Conservation (phyloP, 2,329 filamentous ascomycete genomes). For the Penicillium sp. region DNA sequence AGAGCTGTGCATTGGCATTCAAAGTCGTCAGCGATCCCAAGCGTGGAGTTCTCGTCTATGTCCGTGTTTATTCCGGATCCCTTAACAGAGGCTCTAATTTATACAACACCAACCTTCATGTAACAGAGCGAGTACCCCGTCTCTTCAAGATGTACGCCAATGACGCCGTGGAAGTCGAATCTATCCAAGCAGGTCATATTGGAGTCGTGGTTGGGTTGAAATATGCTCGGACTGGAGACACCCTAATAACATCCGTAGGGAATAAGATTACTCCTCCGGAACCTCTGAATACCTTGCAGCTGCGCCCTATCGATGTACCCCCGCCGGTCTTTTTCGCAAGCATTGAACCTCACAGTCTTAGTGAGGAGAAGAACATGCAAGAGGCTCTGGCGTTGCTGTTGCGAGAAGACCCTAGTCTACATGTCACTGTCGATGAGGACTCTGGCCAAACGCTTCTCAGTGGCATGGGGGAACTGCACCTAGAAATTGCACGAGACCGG, state of each 20-base stretch:
- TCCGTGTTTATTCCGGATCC: conserved; percentile 83
- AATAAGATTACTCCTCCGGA: conserved; percentile 63
- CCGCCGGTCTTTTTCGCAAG: conserved; percentile 96
- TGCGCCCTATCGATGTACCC: conserved; percentile 83
- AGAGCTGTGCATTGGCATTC: conserved; percentile 70
- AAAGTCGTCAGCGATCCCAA: conserved; percentile 89
- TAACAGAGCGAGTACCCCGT: conserved; percentile 74
- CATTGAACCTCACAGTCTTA: conserved; percentile 73
- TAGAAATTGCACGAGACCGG: conserved; percentile 87
- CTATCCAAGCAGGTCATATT: conserved; percentile 82
- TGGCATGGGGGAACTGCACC: conserved; percentile 93
- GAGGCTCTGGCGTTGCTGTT: conserved; percentile 73
- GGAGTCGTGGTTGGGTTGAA: conserved; percentile 90
- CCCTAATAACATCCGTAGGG: conserved; percentile 69
- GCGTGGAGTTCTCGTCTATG: conserved; percentile 83
- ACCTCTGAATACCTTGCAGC: conserved; percentile 68
- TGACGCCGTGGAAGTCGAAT: conserved; percentile 77
- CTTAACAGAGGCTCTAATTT: conserved; percentile 69
- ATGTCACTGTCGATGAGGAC: conserved; percentile 80
- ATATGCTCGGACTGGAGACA: conserved; percentile 88
- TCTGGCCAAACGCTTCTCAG: conserved; percentile 89
- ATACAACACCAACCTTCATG: conserved; percentile 80
- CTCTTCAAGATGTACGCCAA: conserved; percentile 87
- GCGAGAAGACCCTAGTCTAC: conserved; percentile 86
- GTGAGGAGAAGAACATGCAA: conserved; percentile 75